Evolutionary conservation across 2,329 filamentous ascomycete genomes (phyloP), one percentile per base, ranked within the genome.

Genomic region (Venturia carpophila): DNA sequence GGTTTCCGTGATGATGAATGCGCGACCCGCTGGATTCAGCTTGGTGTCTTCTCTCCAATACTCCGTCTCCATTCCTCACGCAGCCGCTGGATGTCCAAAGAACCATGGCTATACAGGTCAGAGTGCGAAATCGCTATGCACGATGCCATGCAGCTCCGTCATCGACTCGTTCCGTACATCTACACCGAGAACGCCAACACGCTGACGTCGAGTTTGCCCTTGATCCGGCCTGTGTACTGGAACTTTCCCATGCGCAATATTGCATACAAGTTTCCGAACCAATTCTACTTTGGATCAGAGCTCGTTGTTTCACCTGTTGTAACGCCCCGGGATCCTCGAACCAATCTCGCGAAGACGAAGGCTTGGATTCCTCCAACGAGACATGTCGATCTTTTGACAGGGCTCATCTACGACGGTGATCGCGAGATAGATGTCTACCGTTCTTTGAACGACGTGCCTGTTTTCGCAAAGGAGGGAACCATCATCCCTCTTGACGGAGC

Each of bases 201-300:
- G 78, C 78, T 0, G 76, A 77, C 0, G 72, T 72, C 1, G 69
- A 80, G 0, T 78, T 78, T 52, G 62, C 84, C 84, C 0, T 71
- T 87, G 1, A 73, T 87, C 0, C 81, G 84, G 70, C 85, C 85
- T 0, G 77, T 88, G 75, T 88, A 88, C 74, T 88, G 85, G 85
- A 77, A 79, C 55, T 81, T 82, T 67, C 81, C 83, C 0, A 75
- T 79, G 1, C 69, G 71, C 0, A 78, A 83, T 0, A 79, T 82
- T 65, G 83, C 85, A 0, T 87, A 87, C 71, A 69, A 72, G 0
- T 77, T 82, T 0, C 80, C 79, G 0, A 87, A 85, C 68, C 78
- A 87, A 70, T 87, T 82, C 71, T 79, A 79, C 68, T 87, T 87
- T 68, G 85, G 85, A 1, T 78, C 79, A 0, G 76, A 82, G 34